These are phyloP conservation scores for Cadophora sp. DNA, from an alignment of 2,329 filamentous ascomycete species.

Conservation along the genomic window DNA sequence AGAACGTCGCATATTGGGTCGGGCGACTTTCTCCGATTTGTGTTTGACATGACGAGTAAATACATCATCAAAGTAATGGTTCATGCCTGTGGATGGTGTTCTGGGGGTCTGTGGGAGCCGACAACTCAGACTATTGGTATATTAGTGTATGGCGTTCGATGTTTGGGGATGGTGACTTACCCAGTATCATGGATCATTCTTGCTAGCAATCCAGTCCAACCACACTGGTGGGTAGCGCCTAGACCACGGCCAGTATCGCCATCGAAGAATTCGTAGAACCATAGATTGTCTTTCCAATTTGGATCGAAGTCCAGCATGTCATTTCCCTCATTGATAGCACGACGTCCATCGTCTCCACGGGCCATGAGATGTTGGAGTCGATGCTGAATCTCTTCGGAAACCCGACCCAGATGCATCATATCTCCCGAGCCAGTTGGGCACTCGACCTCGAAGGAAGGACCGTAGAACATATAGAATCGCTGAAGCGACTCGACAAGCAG, in stretches of 20 bases:
- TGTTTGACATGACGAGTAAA: constrained; percentile 64
- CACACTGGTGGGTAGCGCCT: constrained; percentile 92
- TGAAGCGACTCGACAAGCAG: constrained; percentile 93
- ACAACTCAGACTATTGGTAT: constrained; percentile 72
- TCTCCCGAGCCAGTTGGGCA: constrained; percentile 94
- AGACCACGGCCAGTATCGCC: constrained; percentile 88
- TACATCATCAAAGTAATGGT: constrained; percentile 95
- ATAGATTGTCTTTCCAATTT: constrained; percentile 91
- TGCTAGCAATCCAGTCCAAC: constrained; percentile 94
- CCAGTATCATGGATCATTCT: constrained; percentile 98
- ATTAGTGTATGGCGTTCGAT: constrained; percentile 49
- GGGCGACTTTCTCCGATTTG: constrained; percentile 50
- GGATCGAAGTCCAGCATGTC: constrained; percentile 90
- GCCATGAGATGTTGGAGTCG: constrained; percentile 91
- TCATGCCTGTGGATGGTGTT: constrained; percentile 81
- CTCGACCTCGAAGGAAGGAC: constrained; percentile 85
- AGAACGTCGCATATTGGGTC: constrained; percentile 72
- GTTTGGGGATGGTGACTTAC: constrained; percentile 59
- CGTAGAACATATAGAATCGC: constrained; percentile 96
- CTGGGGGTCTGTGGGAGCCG: constrained; percentile 92
- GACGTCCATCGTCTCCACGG: constrained; percentile 81
- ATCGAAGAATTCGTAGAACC: constrained; percentile 98
- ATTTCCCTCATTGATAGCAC: constrained; percentile 86
- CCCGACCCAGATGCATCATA: constrained; percentile 93
- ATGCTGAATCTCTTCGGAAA: constrained; percentile 94